Base-by-base conservation (phyloP, 805 yeast species). In the Candida coleopterorum region DNA sequence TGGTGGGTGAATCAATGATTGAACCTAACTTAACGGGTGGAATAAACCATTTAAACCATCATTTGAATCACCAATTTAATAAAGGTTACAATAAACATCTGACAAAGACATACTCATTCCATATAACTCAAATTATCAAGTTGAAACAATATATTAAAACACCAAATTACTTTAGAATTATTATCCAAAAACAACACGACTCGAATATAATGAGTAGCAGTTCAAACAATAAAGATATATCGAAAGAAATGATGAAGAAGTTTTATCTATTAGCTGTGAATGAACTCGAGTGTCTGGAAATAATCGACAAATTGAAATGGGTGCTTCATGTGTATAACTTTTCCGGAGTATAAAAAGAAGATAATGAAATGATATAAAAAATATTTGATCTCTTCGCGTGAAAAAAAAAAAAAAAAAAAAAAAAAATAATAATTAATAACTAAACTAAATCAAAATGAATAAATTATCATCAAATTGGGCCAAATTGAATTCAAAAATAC, bases 31-130 rank as follows among this genome's bases (percentile, higher is more conserved):
- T 29, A 4, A 18, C 8, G 2, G 33, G 16, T 9, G 37, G 36
- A 31, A 29, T 23, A 14, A 55, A 52, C 32, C 43, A 42, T 11
- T 58, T 48, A 33, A 66, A 61, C 35, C 68, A 63, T 34, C 62
- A 62, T 37, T 62, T 62, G 42, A 62, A 63, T 43, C 64, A 66
- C 42, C 38, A 35, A 21, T 35, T 29, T 20, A 52, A 61, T 34
- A 64, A 60, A 41, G 60, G 59, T 40, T 61, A 67, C 41, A 63
- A 86, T 74, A 77, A 83, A 49, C 93, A 83, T 53, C 64, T 71
- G 57, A 75, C 83, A 47, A 89, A 89, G 53, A 89, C 96, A 0
- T 78, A 88, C 11, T 82, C 94, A 0, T 86, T 90, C 56, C 95
- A 88, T 51, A 77, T 88, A 8, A 75, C 84, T 14, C 95, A 85